Base-by-base conservation (phyloP, 1,139 yeast species). In the Candida pseudoviswanathii region DNA sequence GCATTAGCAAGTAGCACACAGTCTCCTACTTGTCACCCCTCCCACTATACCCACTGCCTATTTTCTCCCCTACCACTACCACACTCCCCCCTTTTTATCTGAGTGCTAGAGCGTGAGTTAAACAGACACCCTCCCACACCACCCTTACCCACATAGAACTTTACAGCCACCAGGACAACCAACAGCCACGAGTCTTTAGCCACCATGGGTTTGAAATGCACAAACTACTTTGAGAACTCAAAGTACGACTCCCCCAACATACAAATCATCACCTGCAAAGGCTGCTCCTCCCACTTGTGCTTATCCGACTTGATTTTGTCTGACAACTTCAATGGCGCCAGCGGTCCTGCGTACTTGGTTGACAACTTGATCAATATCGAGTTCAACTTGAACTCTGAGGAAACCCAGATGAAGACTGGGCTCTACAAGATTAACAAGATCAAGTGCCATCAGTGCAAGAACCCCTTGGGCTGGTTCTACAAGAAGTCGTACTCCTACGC, bases 381-480 rank as follows among this genome's bases (percentile, higher is more conserved):
- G 37, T 57, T 66, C 6, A 74, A 71, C 40, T 61, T 66, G 24
- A 54, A 57, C 6, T 60, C 68, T 16, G 69, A 68, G 47, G 75
- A 74, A 50, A 67, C 75, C 3, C 60, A 60, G 46, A 88, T 89
- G 94, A 71, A 73, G 48, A 88, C 96, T 0, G 97, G 96, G 1
- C 65, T 66, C 29, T 90, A 87, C 63, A 70, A 77, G 10, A 86
- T 88, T 27, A 81, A 81, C 56, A 82, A 82, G 54, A 80, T 89
- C 33, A 66, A 66, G 46, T 89, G 97, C 65, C 80, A 78, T 53
- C 89, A 84, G 59, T 89, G 96, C 64, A 66, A 70, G 46, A 62
- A 67, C 3, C 73, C 74, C 43, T 68, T 89, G 33, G 97, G 96
- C 7, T 89, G 97, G 97, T 80, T 77, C 56, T 90, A 90, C 64